Evolutionary conservation across 2,329 filamentous ascomycete genomes (phyloP).

Genomic region (Leptographium lundbergii): DNA sequence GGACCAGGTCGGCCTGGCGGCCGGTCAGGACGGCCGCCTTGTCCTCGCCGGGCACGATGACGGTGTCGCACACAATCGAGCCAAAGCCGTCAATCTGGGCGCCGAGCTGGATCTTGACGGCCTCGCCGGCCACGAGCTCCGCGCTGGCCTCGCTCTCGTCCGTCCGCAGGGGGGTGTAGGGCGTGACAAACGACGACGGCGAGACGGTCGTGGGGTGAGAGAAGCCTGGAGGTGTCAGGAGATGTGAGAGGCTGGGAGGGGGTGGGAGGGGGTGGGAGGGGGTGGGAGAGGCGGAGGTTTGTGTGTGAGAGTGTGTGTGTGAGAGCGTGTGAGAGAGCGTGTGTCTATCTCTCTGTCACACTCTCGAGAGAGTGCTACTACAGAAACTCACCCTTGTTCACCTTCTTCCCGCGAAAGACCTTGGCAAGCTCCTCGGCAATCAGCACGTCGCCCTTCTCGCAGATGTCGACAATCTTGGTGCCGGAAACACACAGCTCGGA

Average conservation of each 20-base stretch:
- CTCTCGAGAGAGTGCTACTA: too few relatives aligned
- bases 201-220: conserved; percentile 92
- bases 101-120: conserved; percentile 96
- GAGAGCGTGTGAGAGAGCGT: too few relatives aligned
- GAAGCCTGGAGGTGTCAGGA: conserved; percentile 45
- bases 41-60: conserved; percentile 55
- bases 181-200: conserved; percentile 85
- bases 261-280: too few relatives aligned
- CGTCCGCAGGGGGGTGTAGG: conserved; percentile 83
- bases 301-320: too few relatives aligned
- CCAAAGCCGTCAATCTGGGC: conserved; percentile 95
- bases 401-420: conserved; percentile 98
- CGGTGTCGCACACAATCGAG: conserved; percentile 88
- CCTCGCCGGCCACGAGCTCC: conserved; percentile 71
- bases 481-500: conserved; percentile 62
- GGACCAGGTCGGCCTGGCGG: conserved; percentile 71
- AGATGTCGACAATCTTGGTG: conserved; percentile 86
- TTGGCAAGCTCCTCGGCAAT: conserved; percentile 87
- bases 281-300: too few relatives aligned
- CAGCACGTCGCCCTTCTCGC: conserved; percentile 89
- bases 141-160: conserved; percentile 74
- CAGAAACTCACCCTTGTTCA: conserved; percentile 67
- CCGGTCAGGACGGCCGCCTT: conserved; percentile 52
- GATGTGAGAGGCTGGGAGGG: too few relatives aligned
- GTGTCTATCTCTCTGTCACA: too few relatives aligned